phyloP scores from a whole-genome alignment of 352 stramenopile genomes.

The Phytophthora crassamura region DNA sequence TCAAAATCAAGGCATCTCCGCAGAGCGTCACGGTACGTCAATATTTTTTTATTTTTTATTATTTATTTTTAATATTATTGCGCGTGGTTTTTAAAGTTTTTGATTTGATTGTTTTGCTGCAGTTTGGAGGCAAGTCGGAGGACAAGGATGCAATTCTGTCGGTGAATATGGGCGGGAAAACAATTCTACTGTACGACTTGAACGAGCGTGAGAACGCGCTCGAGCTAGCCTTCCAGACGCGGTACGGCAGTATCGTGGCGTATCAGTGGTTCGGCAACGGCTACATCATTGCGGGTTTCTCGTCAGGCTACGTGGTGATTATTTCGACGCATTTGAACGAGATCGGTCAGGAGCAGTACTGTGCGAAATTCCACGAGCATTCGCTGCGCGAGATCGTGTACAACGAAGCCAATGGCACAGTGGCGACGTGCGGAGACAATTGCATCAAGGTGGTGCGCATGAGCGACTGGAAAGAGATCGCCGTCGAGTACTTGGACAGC shows the following conservation, averaged over 20 bases:
- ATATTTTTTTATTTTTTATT: not conserved
- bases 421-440: conserved; percentile 87
- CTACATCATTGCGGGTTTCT: conserved; percentile 92
- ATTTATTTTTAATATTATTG: conserved; percentile 2
- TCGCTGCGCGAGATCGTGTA: conserved; percentile 81
- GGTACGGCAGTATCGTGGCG: conserved; percentile 90
- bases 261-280: conserved; percentile 92
- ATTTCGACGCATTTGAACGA: conserved; percentile 92
- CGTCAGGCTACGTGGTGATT: conserved; percentile 90
- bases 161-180: conserved; percentile 93
- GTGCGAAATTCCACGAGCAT: conserved; percentile 83
- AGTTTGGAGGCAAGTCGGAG: conserved; percentile 79
- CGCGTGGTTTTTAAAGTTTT: conserved; percentile 2
- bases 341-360: conserved; percentile 90
- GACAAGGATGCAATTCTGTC: conserved; percentile 81
- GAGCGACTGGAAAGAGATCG: conserved; percentile 90
- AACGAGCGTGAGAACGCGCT: conserved; percentile 90
- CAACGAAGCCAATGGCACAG: conserved; percentile 85
- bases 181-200: conserved; percentile 89
- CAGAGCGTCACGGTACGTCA: conserved; percentile 64
- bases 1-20: conserved; percentile 78
- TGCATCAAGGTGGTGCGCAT: conserved; percentile 94
- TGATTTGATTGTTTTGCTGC: conserved; percentile 13
- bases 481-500: conserved; percentile 76
- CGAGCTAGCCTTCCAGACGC: conserved; percentile 91